phyloP scores from a whole-genome alignment of 805 yeast species.

The Isabelozyma rhagii region DNA sequence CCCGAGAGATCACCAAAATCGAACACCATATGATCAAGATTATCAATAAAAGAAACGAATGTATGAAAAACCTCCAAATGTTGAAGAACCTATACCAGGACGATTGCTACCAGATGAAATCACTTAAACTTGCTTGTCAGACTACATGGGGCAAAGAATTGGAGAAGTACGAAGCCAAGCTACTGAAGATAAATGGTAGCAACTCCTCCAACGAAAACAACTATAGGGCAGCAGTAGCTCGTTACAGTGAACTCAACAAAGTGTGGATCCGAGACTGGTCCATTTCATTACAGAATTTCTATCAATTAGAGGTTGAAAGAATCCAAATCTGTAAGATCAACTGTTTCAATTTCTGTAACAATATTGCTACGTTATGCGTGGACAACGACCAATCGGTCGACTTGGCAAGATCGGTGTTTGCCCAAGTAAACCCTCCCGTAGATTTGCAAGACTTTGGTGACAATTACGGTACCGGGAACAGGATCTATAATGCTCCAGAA shows the following conservation, averaged over 20 bases:
- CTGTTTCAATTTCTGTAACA: constrained; percentile 76
- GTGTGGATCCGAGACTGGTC: constrained; percentile 75
- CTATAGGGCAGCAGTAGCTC: constrained; percentile 54
- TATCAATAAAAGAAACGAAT: constrained; percentile 41
- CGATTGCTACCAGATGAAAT: constrained; percentile 57
- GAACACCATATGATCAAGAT: constrained; percentile 58
- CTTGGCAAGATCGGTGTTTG: constrained; percentile 61
- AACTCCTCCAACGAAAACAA: constrained; percentile 46
- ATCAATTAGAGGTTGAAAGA: constrained; percentile 69
- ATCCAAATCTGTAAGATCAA: constrained; percentile 66
- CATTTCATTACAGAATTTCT: constrained; percentile 56
- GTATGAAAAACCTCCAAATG: constrained; percentile 32
- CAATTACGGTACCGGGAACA: constrained; percentile 61
- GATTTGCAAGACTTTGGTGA: constrained; percentile 58
- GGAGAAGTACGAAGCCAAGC: constrained; percentile 55
- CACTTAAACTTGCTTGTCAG: constrained; percentile 58
- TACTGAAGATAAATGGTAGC: constrained; percentile 45
- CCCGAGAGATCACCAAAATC: constrained; percentile 52
- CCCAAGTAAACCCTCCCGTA: constrained; percentile 58
- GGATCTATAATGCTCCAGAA: constrained; percentile 54
- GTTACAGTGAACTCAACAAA: constrained; percentile 55
- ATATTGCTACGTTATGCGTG: constrained; percentile 72
- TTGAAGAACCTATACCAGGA: constrained; percentile 50
- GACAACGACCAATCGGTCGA: constrained; percentile 78
- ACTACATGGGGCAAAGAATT: constrained; percentile 73